Conservation (phyloP, 768 basidiomycete genomes). For the Calocybe gangraenosa region DNA sequence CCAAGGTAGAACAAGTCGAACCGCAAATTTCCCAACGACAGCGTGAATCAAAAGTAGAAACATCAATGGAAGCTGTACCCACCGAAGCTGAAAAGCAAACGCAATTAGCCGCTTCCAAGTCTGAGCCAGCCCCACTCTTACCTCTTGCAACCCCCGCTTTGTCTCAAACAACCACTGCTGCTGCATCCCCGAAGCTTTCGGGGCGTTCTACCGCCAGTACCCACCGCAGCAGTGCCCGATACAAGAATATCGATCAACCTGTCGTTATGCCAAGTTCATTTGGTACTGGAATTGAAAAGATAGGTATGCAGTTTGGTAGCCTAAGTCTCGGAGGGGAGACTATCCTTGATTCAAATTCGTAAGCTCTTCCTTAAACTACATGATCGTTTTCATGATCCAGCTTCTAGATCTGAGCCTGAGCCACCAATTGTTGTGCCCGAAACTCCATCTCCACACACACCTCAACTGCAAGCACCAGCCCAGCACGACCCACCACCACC, state of each 20-base stretch:
- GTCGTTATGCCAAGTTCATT: slow-evolving; percentile 78
- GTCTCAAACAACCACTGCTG: slow-evolving; percentile 31
- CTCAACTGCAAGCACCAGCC: slow-evolving; percentile 21
- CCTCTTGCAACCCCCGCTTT: slow-evolving; percentile 26
- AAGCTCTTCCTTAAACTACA: slow-evolving; percentile 24
- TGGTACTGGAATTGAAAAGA: slow-evolving; percentile 61
- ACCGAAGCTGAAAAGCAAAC: slow-evolving; percentile 27
- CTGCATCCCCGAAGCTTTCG: slow-evolving; percentile 49
- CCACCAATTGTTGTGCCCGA: slow-evolving; percentile 21
- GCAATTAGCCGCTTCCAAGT: slow-evolving; percentile 22
- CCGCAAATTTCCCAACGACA: slow-evolving; percentile 17
- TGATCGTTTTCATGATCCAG: neutral
- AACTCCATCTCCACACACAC: slow-evolving; percentile 29
- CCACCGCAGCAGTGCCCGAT: slow-evolving; percentile 56
- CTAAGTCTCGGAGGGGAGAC: slow-evolving; percentile 69
- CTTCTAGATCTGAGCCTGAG: slow-evolving; percentile 16
- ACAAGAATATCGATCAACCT: slow-evolving; percentile 73
- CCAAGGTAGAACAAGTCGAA: slow-evolving; percentile 14
- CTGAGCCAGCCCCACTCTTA: slow-evolving; percentile 33
- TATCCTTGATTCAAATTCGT: slow-evolving; percentile 52
- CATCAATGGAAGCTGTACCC: slow-evolving; percentile 24
- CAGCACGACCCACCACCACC: slow-evolving; percentile 32
- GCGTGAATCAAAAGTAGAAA: slow-evolving; percentile 26
- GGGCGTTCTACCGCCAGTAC: slow-evolving; percentile 47
- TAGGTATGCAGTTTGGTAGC: slow-evolving; percentile 91